These are phyloP conservation scores for Corynascus novoguineensis DNA, from an alignment of 495 filamentous ascomycete species.

Conservation along the genomic window DNA sequence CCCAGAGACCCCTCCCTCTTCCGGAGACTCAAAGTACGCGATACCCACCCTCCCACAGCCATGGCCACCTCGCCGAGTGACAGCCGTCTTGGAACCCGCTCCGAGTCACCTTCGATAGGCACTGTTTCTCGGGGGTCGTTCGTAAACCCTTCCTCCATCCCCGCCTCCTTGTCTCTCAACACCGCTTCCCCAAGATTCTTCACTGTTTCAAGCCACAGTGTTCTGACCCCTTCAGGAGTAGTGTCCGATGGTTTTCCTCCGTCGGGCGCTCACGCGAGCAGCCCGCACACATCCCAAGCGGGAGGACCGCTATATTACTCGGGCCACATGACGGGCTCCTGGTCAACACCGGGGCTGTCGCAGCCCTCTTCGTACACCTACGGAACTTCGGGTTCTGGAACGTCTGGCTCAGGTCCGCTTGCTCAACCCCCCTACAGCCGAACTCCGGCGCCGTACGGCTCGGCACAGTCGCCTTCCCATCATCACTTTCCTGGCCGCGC, in stretches of 20 bases:
- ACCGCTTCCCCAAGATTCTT: slow-evolving; percentile 57
- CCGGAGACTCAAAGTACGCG: slow-evolving; percentile 46
- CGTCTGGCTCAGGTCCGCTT: slow-evolving; percentile 22
- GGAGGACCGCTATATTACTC: slow-evolving; percentile 44
- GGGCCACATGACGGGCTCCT: slow-evolving; percentile 45
- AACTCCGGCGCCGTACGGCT: slow-evolving; percentile 10
- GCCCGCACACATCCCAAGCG: slow-evolving; percentile 44
- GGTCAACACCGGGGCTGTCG: slow-evolving; percentile 50
- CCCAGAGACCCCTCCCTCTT: slow-evolving; percentile 53
- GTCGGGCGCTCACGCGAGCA: slow-evolving; percentile 52
- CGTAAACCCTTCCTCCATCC: slow-evolving; percentile 9
- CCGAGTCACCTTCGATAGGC: slow-evolving; percentile 9
- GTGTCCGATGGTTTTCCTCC: slow-evolving; percentile 57
- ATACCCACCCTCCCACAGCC: slow-evolving; percentile 26
- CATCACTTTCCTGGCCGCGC: slow-evolving; percentile 26
- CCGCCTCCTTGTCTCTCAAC: slow-evolving; percentile 43
- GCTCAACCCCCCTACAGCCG: slow-evolving; percentile 22
- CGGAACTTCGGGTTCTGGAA: slow-evolving; percentile 42
- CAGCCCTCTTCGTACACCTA: slow-evolving; percentile 48
- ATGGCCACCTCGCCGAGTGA: slow-evolving; percentile 17
- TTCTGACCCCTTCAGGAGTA: slow-evolving; percentile 42
- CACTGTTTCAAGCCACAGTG: slow-evolving; percentile 44
- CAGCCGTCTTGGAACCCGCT: slow-evolving; percentile 9
- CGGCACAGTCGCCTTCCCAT: slow-evolving; percentile 14
- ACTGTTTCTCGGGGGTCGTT: slow-evolving; percentile 4